A percentile compares a stretch with the other conserved stretches of the same genome.
phyloP scores from a whole-genome alignment of 176 grass and related monocot species.

The Ananas comosus region DNA sequence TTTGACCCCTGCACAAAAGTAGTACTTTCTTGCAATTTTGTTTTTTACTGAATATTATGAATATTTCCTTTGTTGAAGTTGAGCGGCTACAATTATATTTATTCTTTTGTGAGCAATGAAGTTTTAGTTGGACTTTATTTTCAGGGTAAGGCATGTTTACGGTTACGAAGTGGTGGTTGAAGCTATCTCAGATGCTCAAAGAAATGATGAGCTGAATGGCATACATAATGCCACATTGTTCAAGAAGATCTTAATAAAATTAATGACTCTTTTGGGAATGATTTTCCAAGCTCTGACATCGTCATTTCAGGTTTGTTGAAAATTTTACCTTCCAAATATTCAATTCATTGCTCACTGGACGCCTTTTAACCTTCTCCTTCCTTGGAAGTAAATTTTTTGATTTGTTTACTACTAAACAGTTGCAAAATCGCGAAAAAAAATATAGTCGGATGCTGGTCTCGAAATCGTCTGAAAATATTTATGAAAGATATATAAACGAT shows the following conservation, averaged over 20 bases:
- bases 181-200: constrained; percentile 66
- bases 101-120: not conserved
- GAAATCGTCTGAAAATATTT: too few relatives aligned
- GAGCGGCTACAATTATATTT: not conserved
- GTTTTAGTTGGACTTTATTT: constrained; percentile 12
- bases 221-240: constrained; percentile 81
- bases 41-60: not conserved
- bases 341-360: too few relatives aligned
- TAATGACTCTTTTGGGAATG: constrained; percentile 65
- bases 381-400: too few relatives aligned
- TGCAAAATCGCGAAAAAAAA: too few relatives aligned
- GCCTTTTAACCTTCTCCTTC: too few relatives aligned
- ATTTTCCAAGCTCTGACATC: constrained; percentile 79
- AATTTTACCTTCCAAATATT: too few relatives aligned
- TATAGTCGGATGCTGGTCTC: too few relatives aligned
- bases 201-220: constrained; percentile 70
- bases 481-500: too few relatives aligned
- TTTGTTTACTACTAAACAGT: too few relatives aligned
- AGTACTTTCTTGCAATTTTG: not conserved
- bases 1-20: constrained; percentile 85
- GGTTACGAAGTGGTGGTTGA: constrained; percentile 92
- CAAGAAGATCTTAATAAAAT: constrained; percentile 96
- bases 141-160: constrained; percentile 74
- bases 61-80: too few relatives aligned
- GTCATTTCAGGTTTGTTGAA: constrained; percentile 69